phyloP scores from a whole-genome alignment of 257 asterid species.

The Gentiana macrophylla region DNA sequence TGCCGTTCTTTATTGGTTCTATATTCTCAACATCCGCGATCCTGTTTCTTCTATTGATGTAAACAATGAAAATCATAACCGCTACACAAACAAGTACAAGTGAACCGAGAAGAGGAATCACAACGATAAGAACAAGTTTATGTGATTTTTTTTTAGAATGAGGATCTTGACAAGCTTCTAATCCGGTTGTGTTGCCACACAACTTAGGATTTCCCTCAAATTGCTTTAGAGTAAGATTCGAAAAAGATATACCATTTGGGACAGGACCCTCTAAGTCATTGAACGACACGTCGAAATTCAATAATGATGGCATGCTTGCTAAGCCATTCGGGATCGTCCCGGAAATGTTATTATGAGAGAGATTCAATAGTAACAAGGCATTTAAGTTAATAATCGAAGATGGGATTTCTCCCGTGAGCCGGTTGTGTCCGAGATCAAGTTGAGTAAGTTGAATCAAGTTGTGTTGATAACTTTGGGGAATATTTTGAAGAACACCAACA shows the following conservation, averaged over 20 bases:
- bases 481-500: too few relatives aligned
- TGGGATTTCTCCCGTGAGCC: conserved; percentile 22
- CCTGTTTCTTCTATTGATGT: not conserved
- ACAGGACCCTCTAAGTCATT: conserved; percentile 34
- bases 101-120: conserved; percentile 7
- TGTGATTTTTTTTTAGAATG: not conserved
- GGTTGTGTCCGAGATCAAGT: conserved; percentile 25
- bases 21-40: too few relatives aligned
- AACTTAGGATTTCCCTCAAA: conserved; percentile 13
- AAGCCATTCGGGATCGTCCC: conserved; percentile 24
- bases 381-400: not conserved
- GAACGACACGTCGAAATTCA: conserved; percentile 21
- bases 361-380: not conserved
- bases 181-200: conserved; percentile 15
- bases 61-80: not conserved
- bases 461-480: too few relatives aligned
- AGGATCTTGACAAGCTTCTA: conserved; percentile 15
- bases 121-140: not conserved
- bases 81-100: conserved; percentile 4
- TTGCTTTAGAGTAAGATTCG: conserved; percentile 6
- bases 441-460: conserved; percentile 10
- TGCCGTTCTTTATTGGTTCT: not conserved
- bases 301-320: conserved; percentile 8
- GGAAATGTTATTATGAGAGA: conserved; percentile 4
- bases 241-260: conserved; percentile 22